phyloP scores from a whole-genome alignment of 2,329 filamentous ascomycete species.

The Cercospora canescens region DNA sequence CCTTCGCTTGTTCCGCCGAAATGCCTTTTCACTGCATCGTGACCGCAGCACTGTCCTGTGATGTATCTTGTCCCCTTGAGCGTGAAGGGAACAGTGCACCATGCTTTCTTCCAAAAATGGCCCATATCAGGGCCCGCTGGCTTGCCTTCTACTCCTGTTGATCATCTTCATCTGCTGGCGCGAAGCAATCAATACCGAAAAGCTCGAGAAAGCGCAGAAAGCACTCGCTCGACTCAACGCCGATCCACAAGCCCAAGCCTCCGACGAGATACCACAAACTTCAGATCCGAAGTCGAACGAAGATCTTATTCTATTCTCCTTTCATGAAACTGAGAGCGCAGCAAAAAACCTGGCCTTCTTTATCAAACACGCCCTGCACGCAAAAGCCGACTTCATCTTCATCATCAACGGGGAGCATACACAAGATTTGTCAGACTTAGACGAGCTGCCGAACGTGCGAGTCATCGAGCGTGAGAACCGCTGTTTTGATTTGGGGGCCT shows the following conservation, averaged over 20 bases:
- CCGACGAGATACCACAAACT: conserved; percentile 10
- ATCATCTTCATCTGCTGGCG: background rate
- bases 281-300: background rate
- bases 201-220: background rate
- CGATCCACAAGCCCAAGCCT: background rate
- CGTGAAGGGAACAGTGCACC: background rate
- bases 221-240: background rate
- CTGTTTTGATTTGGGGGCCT: conserved; percentile 22
- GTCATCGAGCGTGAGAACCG: conserved; percentile 17
- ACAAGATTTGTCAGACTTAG: background rate
- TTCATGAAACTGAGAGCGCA: conserved; percentile 15
- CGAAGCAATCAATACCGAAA: background rate
- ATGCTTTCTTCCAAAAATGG: background rate
- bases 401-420: conserved; percentile 23
- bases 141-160: background rate
- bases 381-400: conserved; percentile 24
- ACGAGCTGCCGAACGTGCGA: conserved; percentile 15
- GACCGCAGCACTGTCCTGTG: background rate
- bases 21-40: background rate
- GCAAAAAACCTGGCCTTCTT: conserved; percentile 20
- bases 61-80: background rate
- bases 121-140: background rate
- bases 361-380: conserved; percentile 16
- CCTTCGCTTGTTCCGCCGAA: too few species aligned
- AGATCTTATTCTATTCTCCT: conserved; percentile 23